Base-by-base conservation (phyloP, 345 rosid species). In the Gossypium turneri region DNA sequence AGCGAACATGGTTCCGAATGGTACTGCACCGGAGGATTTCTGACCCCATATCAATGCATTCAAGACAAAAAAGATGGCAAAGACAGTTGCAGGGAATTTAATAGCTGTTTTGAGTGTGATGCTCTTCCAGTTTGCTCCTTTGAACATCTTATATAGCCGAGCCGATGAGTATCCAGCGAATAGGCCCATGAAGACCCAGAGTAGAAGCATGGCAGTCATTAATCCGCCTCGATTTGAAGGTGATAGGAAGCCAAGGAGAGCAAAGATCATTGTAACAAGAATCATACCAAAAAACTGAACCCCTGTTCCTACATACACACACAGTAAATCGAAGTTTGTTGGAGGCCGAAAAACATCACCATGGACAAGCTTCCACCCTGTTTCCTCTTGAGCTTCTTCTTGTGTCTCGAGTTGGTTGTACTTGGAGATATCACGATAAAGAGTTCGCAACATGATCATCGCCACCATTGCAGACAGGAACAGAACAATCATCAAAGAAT, bases 381-480 rank as follows among this genome's bases (percentile, higher is more conserved):
- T 90, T 83, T 92, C 98, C 86, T 92, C 98, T 74, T 86, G 91
- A 50, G 95, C 93, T 76, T 92, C 97, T 82, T 94, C 98, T 67
- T 94, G 98, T 72, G 92, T 90, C 86, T 94, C 97, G 57, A 94
- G 82, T 78, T 92, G 97, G 83, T 94, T 94, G 86, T 94, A 94
- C 86, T 87, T 92, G 65, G 98, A 92, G 56, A 94, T 94, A 78
- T 94, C 98, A 17, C 94, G 88, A 77, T 89, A 92, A 52, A 94
- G 97, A 2, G 97, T 94, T 61, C 97, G 84, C 73, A 94, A 60
- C 98, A 94, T 94, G 74, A 92, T 94, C 98, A 94, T 94, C 25
- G 98, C 98, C 80, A 94, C 90, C 97, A 94, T 94, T 11, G 97
- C 98, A 0, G 97, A 92, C 53, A 94, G 97, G 89, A 94, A 94